Evolutionary conservation across 2,329 filamentous ascomycete genomes (phyloP), one percentile per base, ranked within the genome.

Genomic region (Phialocephala sp.): DNA sequence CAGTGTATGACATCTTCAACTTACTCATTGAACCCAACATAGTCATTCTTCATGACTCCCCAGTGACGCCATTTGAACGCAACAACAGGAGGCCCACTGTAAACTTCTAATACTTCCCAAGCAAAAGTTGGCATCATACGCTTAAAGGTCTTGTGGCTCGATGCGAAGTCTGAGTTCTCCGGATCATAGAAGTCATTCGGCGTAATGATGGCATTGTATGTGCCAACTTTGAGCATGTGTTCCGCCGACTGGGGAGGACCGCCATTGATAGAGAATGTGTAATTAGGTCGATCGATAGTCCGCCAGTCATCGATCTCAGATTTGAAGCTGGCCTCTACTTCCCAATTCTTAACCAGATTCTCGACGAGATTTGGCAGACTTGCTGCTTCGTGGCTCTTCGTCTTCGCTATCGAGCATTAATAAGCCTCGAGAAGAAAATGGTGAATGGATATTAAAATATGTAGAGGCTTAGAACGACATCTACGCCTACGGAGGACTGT

Each of bases 311-410:
- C 71, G 11, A 90, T 80, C 18, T 80, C 72, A 8, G 83, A 82
- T 78, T 91, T 91, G 83, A 89, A 90, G 0, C 86, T 89, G 0
- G 89, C 89, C 76, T 91, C 88, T 60, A 90, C 84, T 76, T 91
- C 88, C 89, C 88, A 91, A 75, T 91, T 91, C 79, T 91, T 90
- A 73, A 91, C 88, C 1, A 91, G 83, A 73, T 90, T 91, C 75
- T 90, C 84, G 45, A 91, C 87, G 4, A 91, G 82, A 58, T 83
- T 78, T 15, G 85, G 83, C 2, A 91, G 82, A 63, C 83, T 87
- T 41, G 81, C 82, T 3, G 85, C 79, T 55, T 78, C 76, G 75
- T 90, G 88, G 71, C 77, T 82, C 76, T 79, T 81, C 41, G 78
- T 80, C 76, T 88, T 89, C 61, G 84, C 87, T 90, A 72, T 32